Percentiles rank a stretch among this genome's conserved stretches.
phyloP scores from a whole-genome alignment of 768 basidiomycete species.

The Pisolithus albus region DNA sequence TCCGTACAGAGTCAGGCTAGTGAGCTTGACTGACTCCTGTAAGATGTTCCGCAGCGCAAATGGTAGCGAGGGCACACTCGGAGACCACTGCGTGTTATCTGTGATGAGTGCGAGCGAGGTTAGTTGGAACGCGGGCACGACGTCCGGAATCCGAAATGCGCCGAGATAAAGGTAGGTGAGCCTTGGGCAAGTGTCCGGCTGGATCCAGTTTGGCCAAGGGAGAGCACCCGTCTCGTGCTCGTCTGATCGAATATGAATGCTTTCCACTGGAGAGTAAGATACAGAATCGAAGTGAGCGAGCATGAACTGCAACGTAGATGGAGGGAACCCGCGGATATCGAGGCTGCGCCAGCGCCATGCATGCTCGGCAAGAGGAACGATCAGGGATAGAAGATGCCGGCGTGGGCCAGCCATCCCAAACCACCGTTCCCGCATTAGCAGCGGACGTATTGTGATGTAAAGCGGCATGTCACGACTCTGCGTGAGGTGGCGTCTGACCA shows the following conservation, averaged over 20 bases:
- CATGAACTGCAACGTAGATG: background rate
- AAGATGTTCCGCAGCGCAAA: background rate
- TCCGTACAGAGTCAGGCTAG: background rate
- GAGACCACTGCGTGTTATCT: background rate
- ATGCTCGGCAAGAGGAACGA: background rate
- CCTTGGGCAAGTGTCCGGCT: background rate
- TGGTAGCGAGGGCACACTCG: background rate
- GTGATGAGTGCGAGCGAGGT: background rate
- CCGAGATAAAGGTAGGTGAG: background rate
- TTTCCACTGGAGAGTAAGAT: background rate
- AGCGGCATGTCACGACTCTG: background rate
- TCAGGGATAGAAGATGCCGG: background rate
- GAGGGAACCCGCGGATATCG: background rate
- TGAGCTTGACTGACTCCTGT: background rate
- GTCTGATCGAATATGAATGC: background rate
- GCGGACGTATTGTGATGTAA: background rate
- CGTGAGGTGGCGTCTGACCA: background rate
- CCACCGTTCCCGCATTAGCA: background rate
- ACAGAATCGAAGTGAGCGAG: background rate
- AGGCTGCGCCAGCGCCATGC: conserved; percentile 1
- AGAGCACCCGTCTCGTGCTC: background rate
- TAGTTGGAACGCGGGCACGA: conserved; percentile 14
- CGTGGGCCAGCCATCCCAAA: background rate
- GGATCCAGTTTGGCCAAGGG: background rate
- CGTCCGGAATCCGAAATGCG: conserved; percentile 5